Evolutionary conservation across 1,284 basidiomycete species (phyloP), one percentile per base, ranked within the genome.

Genomic region (Apiotrichum montevideense): DNA sequence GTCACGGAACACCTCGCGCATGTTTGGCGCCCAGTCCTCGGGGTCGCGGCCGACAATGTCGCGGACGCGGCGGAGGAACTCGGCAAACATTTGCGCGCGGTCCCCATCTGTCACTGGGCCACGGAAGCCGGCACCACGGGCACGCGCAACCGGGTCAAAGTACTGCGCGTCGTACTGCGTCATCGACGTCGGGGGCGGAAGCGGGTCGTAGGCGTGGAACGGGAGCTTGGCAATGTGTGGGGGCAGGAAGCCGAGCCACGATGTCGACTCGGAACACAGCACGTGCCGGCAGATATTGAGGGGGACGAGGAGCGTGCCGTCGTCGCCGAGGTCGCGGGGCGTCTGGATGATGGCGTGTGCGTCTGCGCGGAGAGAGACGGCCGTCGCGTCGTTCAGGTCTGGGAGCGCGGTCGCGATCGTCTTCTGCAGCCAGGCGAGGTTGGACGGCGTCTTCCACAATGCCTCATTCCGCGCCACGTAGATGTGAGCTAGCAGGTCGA

Each of bases 391-490:
- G 48, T 70, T 64, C 29, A 74, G 46, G 8, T 61, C 41, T 0
- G 64, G 51, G 6, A 74, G 41, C 0, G 66, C 66, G 0, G 44
- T 2, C 2, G 63, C 46, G 6, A 72, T 51, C 2, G 84, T 85
- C 10, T 74, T 71, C 2, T 81, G 69, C 64, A 96, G 84, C 90
- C 92, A 96, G 0, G 80, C 67, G 0, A 82, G 71, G n/a, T 83
- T 77, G 0, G 74, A 67, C 0, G 85, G 76, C 9, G 86, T 83
- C 77, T 93, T 95, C 91, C 91, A 96, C 6, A 94, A 72, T 0
- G 85, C 75, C 13, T 78, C 79, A 0, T 88, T 87, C 6, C 89
- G 86, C 47, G 86, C 83, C 1, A 82, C 88, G 71, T 96, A 96
- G 37, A 95, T 82, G 68, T 91, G 88, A 0, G 88, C 87, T 9